Base-by-base conservation (phyloP, 345 rosid genomes). In the Syzygium oleosum region DNA sequence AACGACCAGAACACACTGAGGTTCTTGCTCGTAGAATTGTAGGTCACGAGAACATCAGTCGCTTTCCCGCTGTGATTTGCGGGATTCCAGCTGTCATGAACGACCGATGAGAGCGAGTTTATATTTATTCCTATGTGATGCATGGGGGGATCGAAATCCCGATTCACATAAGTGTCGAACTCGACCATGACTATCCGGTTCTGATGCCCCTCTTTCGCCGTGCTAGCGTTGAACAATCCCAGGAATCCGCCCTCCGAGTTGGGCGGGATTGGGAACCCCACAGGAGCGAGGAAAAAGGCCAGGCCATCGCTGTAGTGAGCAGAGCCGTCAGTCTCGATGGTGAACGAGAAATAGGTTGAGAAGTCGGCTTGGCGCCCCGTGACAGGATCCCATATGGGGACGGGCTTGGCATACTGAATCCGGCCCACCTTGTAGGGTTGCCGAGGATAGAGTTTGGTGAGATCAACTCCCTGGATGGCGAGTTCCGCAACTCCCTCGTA, bases 381-480 rank as follows among this genome's bases (percentile, higher is more conserved):
- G 25, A 4, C 6, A 34, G 13, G 25, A 68, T 68, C 25, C 46
- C 43, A 0, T 34, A 68, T 34, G 46, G 7, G 79, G 23, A 17
- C 46, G 11, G 79, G 79, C 7, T 17, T 68, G 46, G 25, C 23
- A 7, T 68, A 31, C 79, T 68, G 4, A 34, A 34, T 68, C 79
- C 79, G 46, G 10, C 79, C 79, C 3, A 68, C 7, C 7, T 34
- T 13, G 79, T 17, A 68, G 46, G 0, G 0, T 9, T 34, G 79
- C 46, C 7, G 0, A 34, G 46, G 43, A 29, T 29, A 8, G 43
- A 4, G 1, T 3, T 0, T 0, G 46, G 1, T 68, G 46, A 68
- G 79, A 34, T 68, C 23, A 34, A 34, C 38, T 34, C 38, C 38
- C 38, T 34, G 38, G 38, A 34, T 34, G 38, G 38, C 38, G 38